Evolutionary conservation across 257 asterid species (phyloP).

Genomic region (Galeopsis tetrahit): DNA sequence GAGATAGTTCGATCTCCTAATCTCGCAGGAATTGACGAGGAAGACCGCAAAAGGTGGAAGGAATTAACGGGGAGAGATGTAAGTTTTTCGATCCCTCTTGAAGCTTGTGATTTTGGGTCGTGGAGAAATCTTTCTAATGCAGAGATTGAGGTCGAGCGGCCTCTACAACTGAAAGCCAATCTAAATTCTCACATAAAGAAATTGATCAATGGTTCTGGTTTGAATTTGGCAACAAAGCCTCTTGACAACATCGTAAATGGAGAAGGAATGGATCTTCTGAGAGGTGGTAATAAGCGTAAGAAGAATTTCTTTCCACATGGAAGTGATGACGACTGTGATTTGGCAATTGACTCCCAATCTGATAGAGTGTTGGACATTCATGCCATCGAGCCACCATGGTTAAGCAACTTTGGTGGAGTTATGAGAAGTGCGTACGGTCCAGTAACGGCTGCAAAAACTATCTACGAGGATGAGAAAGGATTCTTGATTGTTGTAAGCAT

Average conservation of each 20-base stretch:
- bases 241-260: constrained; percentile 6
- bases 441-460: constrained; percentile 39
- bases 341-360: constrained; percentile 32
- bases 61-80: constrained; percentile 39
- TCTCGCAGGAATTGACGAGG: constrained; percentile 37
- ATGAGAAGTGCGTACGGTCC: constrained; percentile 39
- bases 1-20: constrained; percentile 36
- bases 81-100: constrained; percentile 32
- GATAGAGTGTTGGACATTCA: constrained; percentile 37
- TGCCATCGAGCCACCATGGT: constrained; percentile 37
- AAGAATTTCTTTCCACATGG: constrained; percentile 37
- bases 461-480: constrained; percentile 37
- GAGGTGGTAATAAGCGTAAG: constrained; percentile 32
- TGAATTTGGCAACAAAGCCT: constrained; percentile 36
- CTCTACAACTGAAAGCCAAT: constrained; percentile 30
- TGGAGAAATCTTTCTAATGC: constrained; percentile 38
- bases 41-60: constrained; percentile 40
- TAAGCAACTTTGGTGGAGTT: constrained; percentile 33
- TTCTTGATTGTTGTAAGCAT: constrained; percentile 36
- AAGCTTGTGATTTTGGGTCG: constrained; percentile 36
- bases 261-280: constrained; percentile 32
- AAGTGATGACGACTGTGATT: constrained; percentile 37
- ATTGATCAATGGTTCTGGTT: constrained; percentile 26
- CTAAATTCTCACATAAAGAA: constrained; percentile 25
- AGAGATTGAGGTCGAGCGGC: constrained; percentile 40